These are phyloP conservation scores for Penicillium sp. DNA, from an alignment of 2,329 filamentous ascomycete species.

Conservation along the genomic window DNA sequence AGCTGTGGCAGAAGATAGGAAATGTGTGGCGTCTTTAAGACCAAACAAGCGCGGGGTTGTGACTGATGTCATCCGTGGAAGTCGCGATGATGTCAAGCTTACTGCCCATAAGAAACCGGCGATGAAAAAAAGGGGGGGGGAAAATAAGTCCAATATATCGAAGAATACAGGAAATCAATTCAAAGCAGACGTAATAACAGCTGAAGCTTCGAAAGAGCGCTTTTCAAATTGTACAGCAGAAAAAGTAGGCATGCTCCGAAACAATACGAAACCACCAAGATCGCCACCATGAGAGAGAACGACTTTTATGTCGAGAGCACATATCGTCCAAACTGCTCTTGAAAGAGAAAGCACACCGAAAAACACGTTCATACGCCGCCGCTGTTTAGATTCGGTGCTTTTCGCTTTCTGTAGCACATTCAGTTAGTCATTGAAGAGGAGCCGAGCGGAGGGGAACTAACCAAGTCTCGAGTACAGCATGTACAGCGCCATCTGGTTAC, in stretches of 20 bases:
- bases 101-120: background rate
- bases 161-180: slow-evolving; percentile 14
- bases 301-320: slow-evolving; percentile 20
- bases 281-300: slow-evolving; percentile 23
- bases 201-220: slow-evolving; percentile 22
- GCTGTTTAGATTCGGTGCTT: slow-evolving; percentile 69
- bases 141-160: slow-evolving; percentile 8
- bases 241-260: slow-evolving; percentile 21
- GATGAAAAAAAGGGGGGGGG: background rate
- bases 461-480: slow-evolving; percentile 98
- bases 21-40: background rate
- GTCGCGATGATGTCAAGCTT: slow-evolving; percentile 6
- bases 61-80: slow-evolving; percentile 12
- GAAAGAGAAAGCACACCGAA: slow-evolving; percentile 17
- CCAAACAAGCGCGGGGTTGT: slow-evolving; percentile 2
- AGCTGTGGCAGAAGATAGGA: background rate
- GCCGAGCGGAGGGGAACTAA: slow-evolving; percentile 45
- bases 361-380: slow-evolving; percentile 12
- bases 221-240: slow-evolving; percentile 41
- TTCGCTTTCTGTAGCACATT: slow-evolving; percentile 66
- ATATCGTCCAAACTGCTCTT: slow-evolving; percentile 32
- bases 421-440: slow-evolving; percentile 14
- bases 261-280: slow-evolving; percentile 27
- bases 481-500: slow-evolving; percentile 99
- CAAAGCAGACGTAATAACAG: slow-evolving; percentile 1